These are phyloP conservation scores for Areca catechu DNA, from an alignment of 176 grass and related monocot genomes.

Conservation along the genomic window DNA sequence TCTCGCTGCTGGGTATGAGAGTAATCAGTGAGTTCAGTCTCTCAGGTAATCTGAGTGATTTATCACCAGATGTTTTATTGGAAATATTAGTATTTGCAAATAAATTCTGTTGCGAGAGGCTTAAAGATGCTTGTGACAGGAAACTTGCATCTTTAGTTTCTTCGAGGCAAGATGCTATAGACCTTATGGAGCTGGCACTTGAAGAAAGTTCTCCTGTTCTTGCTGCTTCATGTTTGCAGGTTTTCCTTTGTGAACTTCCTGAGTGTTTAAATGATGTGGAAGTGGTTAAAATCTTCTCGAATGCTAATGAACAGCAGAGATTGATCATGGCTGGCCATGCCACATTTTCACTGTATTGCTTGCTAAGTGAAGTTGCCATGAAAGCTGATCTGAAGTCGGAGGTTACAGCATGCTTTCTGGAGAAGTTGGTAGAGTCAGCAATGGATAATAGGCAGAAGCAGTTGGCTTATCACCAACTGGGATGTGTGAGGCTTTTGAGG, in stretches of 20 bases:
- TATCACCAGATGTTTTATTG: slow-evolving; percentile 67
- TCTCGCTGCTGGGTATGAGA: slow-evolving; percentile 67
- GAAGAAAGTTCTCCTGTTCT: slow-evolving; percentile 76
- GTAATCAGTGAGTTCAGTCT: slow-evolving; percentile 82
- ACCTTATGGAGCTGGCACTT: slow-evolving; percentile 93
- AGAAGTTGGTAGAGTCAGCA: slow-evolving; percentile 80
- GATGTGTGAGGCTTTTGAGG: slow-evolving; percentile 52
- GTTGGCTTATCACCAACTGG: slow-evolving; percentile 70
- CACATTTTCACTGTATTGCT: slow-evolving; percentile 83
- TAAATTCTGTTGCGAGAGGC: slow-evolving; percentile 88
- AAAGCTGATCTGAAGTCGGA: slow-evolving; percentile 53
- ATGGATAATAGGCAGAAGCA: slow-evolving; percentile 67
- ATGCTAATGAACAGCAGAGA: slow-evolving; percentile 55
- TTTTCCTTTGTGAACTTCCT: slow-evolving; percentile 77
- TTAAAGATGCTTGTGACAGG: slow-evolving; percentile 86
- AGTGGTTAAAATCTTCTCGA: slow-evolving; percentile 67
- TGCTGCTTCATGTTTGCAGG: slow-evolving; percentile 83
- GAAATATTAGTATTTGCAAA: slow-evolving; percentile 95
- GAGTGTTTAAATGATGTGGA: slow-evolving; percentile 79
- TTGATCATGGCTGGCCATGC: slow-evolving; percentile 69
- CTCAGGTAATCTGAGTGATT: slow-evolving; percentile 52
- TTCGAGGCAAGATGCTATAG: slow-evolving; percentile 87
- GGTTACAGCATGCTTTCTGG: slow-evolving; percentile 56
- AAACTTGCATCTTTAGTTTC: slow-evolving; percentile 84
- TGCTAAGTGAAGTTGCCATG: slow-evolving; percentile 85